Conservation (phyloP, 1,139 yeast genomes). For the Candida neerlandica region DNA sequence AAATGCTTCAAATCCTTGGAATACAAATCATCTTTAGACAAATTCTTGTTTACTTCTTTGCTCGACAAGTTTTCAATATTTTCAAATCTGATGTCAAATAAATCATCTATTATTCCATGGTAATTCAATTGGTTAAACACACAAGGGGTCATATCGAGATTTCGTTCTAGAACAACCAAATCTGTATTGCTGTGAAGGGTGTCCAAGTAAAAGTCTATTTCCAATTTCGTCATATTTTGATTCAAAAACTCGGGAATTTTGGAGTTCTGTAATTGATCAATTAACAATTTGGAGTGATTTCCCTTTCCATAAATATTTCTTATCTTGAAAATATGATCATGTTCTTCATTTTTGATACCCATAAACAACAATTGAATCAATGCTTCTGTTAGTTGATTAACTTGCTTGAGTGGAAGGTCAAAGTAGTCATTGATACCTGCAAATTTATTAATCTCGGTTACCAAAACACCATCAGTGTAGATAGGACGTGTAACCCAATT, state of each 20-base stretch:
- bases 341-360: slow-evolving; percentile 15
- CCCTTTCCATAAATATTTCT: slow-evolving; percentile 46
- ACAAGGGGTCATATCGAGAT: slow-evolving; percentile 71
- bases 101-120: slow-evolving; percentile 79
- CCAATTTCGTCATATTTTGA: slow-evolving; percentile 32
- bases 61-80: slow-evolving; percentile 34
- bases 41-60: slow-evolving; percentile 17
- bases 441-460: slow-evolving; percentile 20
- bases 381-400: slow-evolving; percentile 29
- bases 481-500: slow-evolving; percentile 40
- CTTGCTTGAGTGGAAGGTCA: slow-evolving; percentile 36
- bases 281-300: slow-evolving; percentile 36
- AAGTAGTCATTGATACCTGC: slow-evolving; percentile 34
- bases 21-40: slow-evolving; percentile 33
- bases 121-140: slow-evolving; percentile 78
- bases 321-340: slow-evolving; percentile 26
- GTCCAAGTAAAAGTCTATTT: slow-evolving; percentile 39
- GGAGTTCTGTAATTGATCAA: slow-evolving; percentile 27
- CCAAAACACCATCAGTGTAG: slow-evolving; percentile 27
- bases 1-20: slow-evolving; percentile 54
- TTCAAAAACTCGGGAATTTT: slow-evolving; percentile 33
- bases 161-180: slow-evolving; percentile 76
- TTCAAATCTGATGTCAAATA: slow-evolving; percentile 54
- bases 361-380: slow-evolving; percentile 29
- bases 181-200: slow-evolving; percentile 52